These are phyloP conservation scores for Hysterium pulicare DNA, from an alignment of 2,329 filamentous ascomycete genomes.

Conservation along the genomic window DNA sequence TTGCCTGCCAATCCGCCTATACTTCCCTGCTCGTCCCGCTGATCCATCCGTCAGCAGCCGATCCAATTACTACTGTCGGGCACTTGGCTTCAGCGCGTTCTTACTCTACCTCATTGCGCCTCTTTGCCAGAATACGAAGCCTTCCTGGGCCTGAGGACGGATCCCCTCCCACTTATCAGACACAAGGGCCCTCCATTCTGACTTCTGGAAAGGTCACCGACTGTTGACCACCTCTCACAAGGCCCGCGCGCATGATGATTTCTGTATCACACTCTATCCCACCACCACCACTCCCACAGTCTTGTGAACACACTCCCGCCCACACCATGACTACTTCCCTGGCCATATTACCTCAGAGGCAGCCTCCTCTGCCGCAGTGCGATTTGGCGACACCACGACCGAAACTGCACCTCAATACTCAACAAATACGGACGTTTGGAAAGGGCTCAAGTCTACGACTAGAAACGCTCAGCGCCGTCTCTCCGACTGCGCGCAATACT, in stretches of 20 bases:
- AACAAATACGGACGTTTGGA: slow-evolving; percentile 49
- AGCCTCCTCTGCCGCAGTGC: slow-evolving; percentile 8
- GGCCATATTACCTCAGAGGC: slow-evolving; percentile 40
- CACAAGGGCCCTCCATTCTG: slow-evolving; percentile 4
- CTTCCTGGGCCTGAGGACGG: slow-evolving; percentile 4
- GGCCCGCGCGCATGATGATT: slow-evolving; percentile 33
- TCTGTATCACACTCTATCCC: slow-evolving; percentile 32
- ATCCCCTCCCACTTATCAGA: slow-evolving; percentile 14
- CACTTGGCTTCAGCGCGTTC: too few relatives aligned
- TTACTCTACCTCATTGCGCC: slow-evolving; percentile 3
- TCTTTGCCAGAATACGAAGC: slow-evolving; percentile 7
- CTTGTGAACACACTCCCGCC: slow-evolving; percentile 25
- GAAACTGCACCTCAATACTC: slow-evolving; percentile 60
- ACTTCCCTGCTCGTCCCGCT: slow-evolving; percentile 3
- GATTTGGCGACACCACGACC: slow-evolving; percentile 43
- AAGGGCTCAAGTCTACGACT: slow-evolving; percentile 53
- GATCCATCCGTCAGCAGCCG: slow-evolving; percentile 9
- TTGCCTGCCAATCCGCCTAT: slow-evolving; percentile 4
- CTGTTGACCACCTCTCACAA: slow-evolving; percentile 2
- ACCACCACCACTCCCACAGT: slow-evolving; percentile 20
- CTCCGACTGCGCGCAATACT: slow-evolving; percentile 60
- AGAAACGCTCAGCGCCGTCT: slow-evolving; percentile 53
- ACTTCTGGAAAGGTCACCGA: slow-evolving; percentile 5
- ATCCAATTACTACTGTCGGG: too few relatives aligned
- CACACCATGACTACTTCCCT: slow-evolving; percentile 44